A percentile compares a stretch with the other conserved stretches of the same genome.
Conservation (phyloP, 1,284 basidiomycete genomes). For the Marasmius tenuissimus region DNA sequence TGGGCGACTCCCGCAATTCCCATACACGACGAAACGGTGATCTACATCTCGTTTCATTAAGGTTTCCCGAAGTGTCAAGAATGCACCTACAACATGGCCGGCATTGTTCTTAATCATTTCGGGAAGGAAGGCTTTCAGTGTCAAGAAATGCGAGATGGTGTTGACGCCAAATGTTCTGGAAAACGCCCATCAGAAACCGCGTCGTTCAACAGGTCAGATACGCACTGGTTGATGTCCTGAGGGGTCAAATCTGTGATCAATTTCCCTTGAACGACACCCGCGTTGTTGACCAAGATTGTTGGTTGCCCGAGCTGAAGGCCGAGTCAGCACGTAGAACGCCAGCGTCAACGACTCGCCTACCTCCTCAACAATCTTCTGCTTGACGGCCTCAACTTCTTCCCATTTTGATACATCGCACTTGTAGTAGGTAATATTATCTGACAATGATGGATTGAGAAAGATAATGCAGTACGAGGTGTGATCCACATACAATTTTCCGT, state of each 20-base stretch:
- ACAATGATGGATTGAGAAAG: neutral
- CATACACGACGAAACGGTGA: slow-evolving; percentile 82
- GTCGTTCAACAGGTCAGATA: neutral
- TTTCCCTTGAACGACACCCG: slow-evolving; percentile 93
- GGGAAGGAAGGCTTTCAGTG: slow-evolving; percentile 91
- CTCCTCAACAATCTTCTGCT: slow-evolving; percentile 74
- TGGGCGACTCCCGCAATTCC: slow-evolving; percentile 76
- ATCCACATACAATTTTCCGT: slow-evolving; percentile 68
- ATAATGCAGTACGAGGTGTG: neutral
- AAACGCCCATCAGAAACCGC: slow-evolving; percentile 1
- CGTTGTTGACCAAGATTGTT: slow-evolving; percentile 93
- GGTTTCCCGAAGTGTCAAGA: slow-evolving; percentile 7
- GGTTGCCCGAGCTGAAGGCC: slow-evolving; percentile 76
- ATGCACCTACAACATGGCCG: slow-evolving; percentile 78
- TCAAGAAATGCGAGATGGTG: slow-evolving; percentile 88
- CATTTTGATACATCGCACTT: slow-evolving; percentile 89
- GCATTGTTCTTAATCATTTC: slow-evolving; percentile 74
- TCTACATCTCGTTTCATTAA: slow-evolving; percentile 35
- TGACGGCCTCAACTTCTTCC: slow-evolving; percentile 74
- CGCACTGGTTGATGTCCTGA: slow-evolving; percentile 80
- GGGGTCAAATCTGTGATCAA: slow-evolving; percentile 76
- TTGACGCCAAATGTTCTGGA: slow-evolving; percentile 89
- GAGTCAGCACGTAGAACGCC: neutral
- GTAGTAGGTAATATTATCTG: slow-evolving; percentile 81
- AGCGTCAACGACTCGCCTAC: slow-evolving; percentile 36